A percentile compares a stretch with the other conserved stretches of the same genome.
These are phyloP conservation scores for Pichia sp. DNA, from an alignment of 1,139 yeast species.

Conservation along the genomic window DNA sequence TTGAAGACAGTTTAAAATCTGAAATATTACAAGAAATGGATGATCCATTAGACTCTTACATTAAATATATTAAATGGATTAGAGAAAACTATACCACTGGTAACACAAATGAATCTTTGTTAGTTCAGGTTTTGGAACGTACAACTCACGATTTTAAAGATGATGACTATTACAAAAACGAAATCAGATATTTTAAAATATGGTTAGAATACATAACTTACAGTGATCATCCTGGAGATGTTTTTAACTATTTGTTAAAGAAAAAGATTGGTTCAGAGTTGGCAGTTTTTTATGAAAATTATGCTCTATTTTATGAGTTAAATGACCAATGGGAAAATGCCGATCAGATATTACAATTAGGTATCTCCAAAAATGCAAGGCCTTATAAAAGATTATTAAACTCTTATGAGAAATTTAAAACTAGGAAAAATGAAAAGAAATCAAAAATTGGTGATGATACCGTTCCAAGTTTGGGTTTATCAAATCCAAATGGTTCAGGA, in stretches of 20 bases:
- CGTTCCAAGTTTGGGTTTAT: slow-evolving; percentile 2
- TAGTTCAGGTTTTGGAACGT: slow-evolving; percentile 59
- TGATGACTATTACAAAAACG: slow-evolving; percentile 63
- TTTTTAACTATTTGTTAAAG: slow-evolving; percentile 66
- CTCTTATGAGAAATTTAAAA: slow-evolving; percentile 43
- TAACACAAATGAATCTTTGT: slow-evolving; percentile 56
- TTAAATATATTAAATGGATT: slow-evolving; percentile 71
- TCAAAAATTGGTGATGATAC: background rate
- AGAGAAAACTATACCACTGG: slow-evolving; percentile 65
- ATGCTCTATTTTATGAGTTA: slow-evolving; percentile 60
- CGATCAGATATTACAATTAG: slow-evolving; percentile 52
- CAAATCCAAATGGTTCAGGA: slow-evolving; percentile 22
- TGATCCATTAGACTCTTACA: slow-evolving; percentile 72
- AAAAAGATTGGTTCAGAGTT: slow-evolving; percentile 65
- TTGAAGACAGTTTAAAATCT: slow-evolving; percentile 26
- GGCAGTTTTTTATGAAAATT: slow-evolving; percentile 74
- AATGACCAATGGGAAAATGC: slow-evolving; percentile 54
- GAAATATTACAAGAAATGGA: slow-evolving; percentile 50
- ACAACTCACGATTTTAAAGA: slow-evolving; percentile 70
- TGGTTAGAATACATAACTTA: slow-evolving; percentile 75
- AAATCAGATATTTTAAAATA: slow-evolving; percentile 66
- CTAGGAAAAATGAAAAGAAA: slow-evolving; percentile 26
- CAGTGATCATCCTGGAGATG: slow-evolving; percentile 65
- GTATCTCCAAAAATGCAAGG: slow-evolving; percentile 54
- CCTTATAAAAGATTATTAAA: slow-evolving; percentile 52